Conservation (phyloP, 2,329 filamentous ascomycete species). For the Rhytidhysteron rufulum region DNA sequence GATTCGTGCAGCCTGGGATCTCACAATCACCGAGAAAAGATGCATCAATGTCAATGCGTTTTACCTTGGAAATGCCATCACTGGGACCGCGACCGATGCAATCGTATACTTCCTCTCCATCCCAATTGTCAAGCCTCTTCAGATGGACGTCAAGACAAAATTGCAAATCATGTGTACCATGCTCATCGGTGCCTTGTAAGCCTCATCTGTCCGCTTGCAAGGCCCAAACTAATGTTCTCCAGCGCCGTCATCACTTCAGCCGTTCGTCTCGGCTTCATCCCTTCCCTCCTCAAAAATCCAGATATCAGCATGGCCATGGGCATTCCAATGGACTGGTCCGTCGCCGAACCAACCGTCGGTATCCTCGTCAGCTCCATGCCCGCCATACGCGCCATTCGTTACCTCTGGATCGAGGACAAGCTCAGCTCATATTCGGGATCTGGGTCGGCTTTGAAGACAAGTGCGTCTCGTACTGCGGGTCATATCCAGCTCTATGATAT, state of each 20-base stretch:
- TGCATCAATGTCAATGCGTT: conserved; percentile 22
- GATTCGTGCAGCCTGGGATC: conserved; percentile 18
- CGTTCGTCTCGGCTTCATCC: conserved; percentile 17
- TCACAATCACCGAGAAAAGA: conserved; percentile 11
- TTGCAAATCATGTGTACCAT: conserved; percentile 15
- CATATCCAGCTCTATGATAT: conserved; percentile 14
- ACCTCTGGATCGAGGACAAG: conserved; percentile 10
- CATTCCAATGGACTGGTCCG: conserved; percentile 17
- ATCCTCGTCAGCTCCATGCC: conserved; percentile 17
- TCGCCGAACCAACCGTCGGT: conserved; percentile 16
- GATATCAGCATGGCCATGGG: conserved; percentile 16
- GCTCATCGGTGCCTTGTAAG: conserved; percentile 20
- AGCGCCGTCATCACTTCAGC: conserved; percentile 17
- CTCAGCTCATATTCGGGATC: conserved; percentile 10
- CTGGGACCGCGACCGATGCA: conserved; percentile 17
- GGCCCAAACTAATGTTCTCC: background rate
- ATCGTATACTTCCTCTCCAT: conserved; percentile 20
- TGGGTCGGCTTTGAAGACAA: conserved; percentile 5
- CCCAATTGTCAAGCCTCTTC: conserved; percentile 16
- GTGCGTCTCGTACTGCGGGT: conserved; percentile 7
- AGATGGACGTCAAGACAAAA: conserved; percentile 17
- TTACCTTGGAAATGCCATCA: conserved; percentile 21
- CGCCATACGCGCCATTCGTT: conserved; percentile 15
- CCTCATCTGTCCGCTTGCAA: background rate
- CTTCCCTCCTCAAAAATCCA: conserved; percentile 10